Conservation (phyloP, 1,284 basidiomycete genomes). For the Somion occarium region DNA sequence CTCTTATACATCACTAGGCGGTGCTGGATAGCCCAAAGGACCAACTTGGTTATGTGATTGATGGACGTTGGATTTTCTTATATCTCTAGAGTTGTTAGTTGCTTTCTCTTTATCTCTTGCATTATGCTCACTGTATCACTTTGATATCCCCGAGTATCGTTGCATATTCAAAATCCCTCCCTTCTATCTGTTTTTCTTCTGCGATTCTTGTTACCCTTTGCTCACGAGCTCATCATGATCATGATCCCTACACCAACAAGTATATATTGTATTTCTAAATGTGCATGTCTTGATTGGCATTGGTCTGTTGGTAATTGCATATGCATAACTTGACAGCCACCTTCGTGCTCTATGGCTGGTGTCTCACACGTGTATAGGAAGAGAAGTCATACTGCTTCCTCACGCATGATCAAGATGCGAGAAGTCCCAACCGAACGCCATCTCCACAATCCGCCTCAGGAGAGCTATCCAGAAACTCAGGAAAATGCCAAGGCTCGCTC, state of each 20-base stretch:
- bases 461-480: conserved; percentile 1
- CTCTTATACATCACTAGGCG: no score
- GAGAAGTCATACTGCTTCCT: no score
- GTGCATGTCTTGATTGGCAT: no score
- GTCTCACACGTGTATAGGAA: no score
- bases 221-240: no score
- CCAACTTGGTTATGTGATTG: no score
- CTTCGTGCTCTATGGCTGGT: no score
- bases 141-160: not conserved
- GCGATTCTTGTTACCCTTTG: not conserved
- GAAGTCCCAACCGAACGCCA: conserved; percentile 1
- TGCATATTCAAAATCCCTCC: not conserved
- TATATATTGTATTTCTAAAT: no score
- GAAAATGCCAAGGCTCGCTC: conserved; percentile 8
- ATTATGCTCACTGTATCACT: not conserved
- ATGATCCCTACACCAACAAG: not conserved
- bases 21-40: no score
- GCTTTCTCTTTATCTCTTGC: not conserved
- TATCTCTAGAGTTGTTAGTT: not conserved
- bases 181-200: not conserved
- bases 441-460: not conserved
- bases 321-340: no score
- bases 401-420: not conserved
- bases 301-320: no score
- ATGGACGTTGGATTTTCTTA: no score